Base-by-base conservation (phyloP, 192 early-diverging fungal species). In the Podila minutissima region DNA sequence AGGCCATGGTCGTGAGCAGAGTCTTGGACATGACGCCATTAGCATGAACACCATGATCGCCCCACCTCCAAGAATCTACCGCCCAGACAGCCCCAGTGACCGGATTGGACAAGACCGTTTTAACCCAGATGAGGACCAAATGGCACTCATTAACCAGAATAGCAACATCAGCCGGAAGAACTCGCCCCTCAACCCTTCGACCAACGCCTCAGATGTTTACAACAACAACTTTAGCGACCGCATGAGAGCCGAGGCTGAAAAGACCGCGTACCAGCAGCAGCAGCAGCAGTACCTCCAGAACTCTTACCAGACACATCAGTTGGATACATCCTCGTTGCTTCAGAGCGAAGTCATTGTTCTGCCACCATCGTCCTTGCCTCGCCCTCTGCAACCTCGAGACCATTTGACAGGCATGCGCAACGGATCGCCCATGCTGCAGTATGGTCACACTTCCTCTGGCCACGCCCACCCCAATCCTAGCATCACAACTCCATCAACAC, bases 71-170 rank as follows among this genome's bases (percentile, higher is more conserved):
- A 72, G 33, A 53, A 37, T 46, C 0, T 62, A 46, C 32, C 66
- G 71, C 15, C 63, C 77, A 8, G 77, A 73, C 2, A 81, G 77
- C 20, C 71, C 66, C 9, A 79, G 75, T 32, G 77, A 81, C 29
- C 77, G 77, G 31, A 57, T 73, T 22, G 71, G 71, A 38, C 71
- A 73, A 62, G 77, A 73, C 55, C 71, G 77, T 20, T 81, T 60
- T 28, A 72, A 60, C n/a, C 33, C 61, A 5, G 71, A 81, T n/a
- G 77, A 81, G 19, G 77, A 81, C 15, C 59, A 73, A 6, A 20
- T 65, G 5, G 48, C 70, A 4, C 37, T 79, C 17, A 81, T 71
- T 29, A 38, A 64, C 4, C 66, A 71, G 12, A 17, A 35, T 46
- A 59, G 51, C 17, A 62, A 65, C 64, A 65, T 28, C 46, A 65